These are phyloP conservation scores for Paraconiothyrium brasiliense DNA, from an alignment of 2,329 filamentous ascomycete species.

Conservation along the genomic window DNA sequence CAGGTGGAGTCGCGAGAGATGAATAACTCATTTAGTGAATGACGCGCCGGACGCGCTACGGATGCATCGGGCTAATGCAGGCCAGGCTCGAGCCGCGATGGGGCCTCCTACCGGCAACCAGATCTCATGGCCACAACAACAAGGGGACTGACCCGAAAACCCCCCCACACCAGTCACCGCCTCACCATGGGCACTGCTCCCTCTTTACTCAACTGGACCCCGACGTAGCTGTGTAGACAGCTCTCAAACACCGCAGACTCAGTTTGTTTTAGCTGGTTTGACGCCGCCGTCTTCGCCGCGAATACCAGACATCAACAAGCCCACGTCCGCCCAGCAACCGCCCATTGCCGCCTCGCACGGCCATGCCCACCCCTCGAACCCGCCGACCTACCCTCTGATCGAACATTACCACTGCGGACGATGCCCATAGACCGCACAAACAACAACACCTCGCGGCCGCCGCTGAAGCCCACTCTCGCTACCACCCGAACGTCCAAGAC, in stretches of 20 bases:
- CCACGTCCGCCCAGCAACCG: constrained; percentile 38
- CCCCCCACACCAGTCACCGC: constrained; percentile 25
- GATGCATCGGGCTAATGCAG: constrained; percentile 24
- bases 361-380: constrained; percentile 38
- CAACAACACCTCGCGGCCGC: constrained; percentile 65
- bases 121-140: constrained; percentile 31
- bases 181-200: constrained; percentile 30
- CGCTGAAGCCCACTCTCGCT: constrained; percentile 75
- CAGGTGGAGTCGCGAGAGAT: constrained; percentile 28
- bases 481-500: constrained; percentile 65
- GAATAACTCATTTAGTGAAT: constrained; percentile 12
- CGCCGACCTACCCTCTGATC: constrained; percentile 28
- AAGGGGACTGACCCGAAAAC: constrained; percentile 19
- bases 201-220: constrained; percentile 20
- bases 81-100: constrained; percentile 15
- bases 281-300: constrained; percentile 1
- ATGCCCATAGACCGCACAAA: constrained; percentile 53
- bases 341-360: constrained; percentile 36
- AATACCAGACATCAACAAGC: constrained; percentile 24
- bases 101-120: neutral
- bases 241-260: neutral
- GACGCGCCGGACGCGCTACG: constrained; percentile 30
- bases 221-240: neutral
- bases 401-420: constrained; percentile 31
- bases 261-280: constrained; percentile 26